Percentiles rank a stretch among this genome's conserved stretches.
These are phyloP conservation scores for Solanum hybrid DNA, from an alignment of 305 asterid species.

Conservation along the genomic window DNA sequence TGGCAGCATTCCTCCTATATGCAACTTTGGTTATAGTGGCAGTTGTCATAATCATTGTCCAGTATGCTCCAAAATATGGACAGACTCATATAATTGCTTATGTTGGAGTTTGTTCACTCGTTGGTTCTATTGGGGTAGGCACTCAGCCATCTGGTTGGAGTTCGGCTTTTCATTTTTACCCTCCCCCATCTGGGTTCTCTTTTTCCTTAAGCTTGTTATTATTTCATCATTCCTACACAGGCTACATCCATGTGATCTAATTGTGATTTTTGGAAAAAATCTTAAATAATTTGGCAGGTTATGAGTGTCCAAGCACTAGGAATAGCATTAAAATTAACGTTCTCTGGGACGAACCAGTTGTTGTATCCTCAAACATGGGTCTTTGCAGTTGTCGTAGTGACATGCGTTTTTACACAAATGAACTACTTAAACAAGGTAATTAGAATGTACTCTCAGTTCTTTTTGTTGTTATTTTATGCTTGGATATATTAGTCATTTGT, in stretches of 20 bases:
- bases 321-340: slow-evolving; percentile 25
- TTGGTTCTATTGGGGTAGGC: slow-evolving; percentile 26
- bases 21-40: slow-evolving; percentile 14
- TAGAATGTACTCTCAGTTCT: neutral
- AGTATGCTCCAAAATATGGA: slow-evolving; percentile 20
- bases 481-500: neutral
- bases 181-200: neutral
- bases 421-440: slow-evolving; percentile 28
- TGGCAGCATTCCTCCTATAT: slow-evolving; percentile 23
- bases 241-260: neutral
- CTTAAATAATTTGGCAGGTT: slow-evolving; percentile 11
- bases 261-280: neutral
- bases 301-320: slow-evolving; percentile 31
- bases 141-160: neutral
- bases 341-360: slow-evolving; percentile 17
- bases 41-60: slow-evolving; percentile 14
- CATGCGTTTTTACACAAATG: slow-evolving; percentile 22
- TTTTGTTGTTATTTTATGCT: neutral
- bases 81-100: slow-evolving; percentile 25
- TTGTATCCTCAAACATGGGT: slow-evolving; percentile 27
- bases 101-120: slow-evolving; percentile 28
- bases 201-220: neutral
- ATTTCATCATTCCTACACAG: neutral
- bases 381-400: slow-evolving; percentile 12
- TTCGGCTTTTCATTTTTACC: neutral